These are phyloP conservation scores for Heliamphora pulchella DNA, from an alignment of 179 eudicot genomes.

Conservation along the genomic window DNA sequence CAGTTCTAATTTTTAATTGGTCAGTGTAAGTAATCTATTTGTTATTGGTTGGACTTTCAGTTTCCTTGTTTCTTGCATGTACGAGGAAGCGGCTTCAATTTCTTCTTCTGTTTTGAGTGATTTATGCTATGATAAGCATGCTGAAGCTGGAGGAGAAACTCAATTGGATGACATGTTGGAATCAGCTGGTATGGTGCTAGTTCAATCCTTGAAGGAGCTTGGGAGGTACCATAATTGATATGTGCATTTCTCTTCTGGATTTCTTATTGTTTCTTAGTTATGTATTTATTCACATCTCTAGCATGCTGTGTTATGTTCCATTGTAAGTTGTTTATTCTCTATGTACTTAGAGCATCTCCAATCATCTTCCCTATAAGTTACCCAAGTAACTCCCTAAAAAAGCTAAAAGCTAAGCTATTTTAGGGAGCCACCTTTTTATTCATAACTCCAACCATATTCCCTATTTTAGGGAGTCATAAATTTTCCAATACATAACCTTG, in stretches of 20 bases:
- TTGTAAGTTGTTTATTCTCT: not conserved
- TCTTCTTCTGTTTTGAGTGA: conserved; percentile 48
- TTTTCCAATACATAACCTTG: no score
- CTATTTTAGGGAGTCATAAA: no score
- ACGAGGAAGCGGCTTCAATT: conserved; percentile 52
- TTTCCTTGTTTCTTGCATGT: conserved; percentile 69
- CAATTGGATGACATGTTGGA: conserved; percentile 51
- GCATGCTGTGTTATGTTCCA: not conserved
- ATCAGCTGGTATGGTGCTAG: conserved; percentile 76
- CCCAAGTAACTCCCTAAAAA: no score
- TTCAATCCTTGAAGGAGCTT: conserved; percentile 58
- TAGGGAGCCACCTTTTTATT: no score
- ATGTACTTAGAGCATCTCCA: no score
- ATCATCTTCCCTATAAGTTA: no score
- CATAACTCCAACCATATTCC: no score
- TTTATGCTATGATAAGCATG: conserved; percentile 22
- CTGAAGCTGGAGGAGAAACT: conserved; percentile 19
- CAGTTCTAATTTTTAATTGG: not conserved
- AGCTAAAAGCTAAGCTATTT: no score
- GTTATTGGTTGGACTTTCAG: conserved; percentile 34
- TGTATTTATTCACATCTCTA: not conserved
- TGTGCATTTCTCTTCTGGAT: not conserved
- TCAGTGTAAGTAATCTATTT: not conserved
- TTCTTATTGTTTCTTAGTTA: not conserved
- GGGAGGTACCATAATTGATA: conserved; percentile 42